Evolutionary conservation across 345 rosid genomes (phyloP), one percentile per base, ranked within the genome.

Genomic region (Eutrema heterophyllum): DNA sequence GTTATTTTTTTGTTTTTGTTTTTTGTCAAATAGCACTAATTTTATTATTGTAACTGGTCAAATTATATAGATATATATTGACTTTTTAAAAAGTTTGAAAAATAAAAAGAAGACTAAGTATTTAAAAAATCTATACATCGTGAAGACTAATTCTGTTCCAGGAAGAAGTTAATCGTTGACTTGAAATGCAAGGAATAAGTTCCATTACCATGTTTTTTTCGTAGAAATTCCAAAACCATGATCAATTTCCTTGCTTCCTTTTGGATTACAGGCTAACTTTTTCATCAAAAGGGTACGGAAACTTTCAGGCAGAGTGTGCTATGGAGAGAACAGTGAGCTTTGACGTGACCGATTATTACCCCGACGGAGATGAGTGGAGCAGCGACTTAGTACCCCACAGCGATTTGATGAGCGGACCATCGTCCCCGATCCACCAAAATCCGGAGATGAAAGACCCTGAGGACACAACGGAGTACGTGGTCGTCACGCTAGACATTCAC

Each of bases 331-430:
- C n/a, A 36, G 48, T 51, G 60, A 67, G 71, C 59, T 51, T 67
- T 51, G 60, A 67, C 49, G 71, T 51, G 36, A 51, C 26, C 58
- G 71, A 51, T 10, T 51, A 67, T 67, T 2, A 67, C 60, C 71
- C 71, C 9, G 59, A 51, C 5, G 60, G 43, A 39, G 26, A 51
- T 50, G 35, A 24, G 7, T 66, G 59, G 54, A 66, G 13, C 44
- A 49, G 5, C 57, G 45, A 65, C 52, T 14, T 49, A 35, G 4
- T 5, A 64, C 18, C 30, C 6, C 27, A 15, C 66, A 78, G 75
- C 33, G 83, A 84, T 24, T 76, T 86, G 2, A 48, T 80, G 32
- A 84, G 85, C 27, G 88, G 84, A 38, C 83, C 85, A 49, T 58
- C 81, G 4, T 50, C 75, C 2, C 52, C 52, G 21, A 39, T 48